phyloP scores from a whole-genome alignment of 257 asterid species.

The Echites panduratus region DNA sequence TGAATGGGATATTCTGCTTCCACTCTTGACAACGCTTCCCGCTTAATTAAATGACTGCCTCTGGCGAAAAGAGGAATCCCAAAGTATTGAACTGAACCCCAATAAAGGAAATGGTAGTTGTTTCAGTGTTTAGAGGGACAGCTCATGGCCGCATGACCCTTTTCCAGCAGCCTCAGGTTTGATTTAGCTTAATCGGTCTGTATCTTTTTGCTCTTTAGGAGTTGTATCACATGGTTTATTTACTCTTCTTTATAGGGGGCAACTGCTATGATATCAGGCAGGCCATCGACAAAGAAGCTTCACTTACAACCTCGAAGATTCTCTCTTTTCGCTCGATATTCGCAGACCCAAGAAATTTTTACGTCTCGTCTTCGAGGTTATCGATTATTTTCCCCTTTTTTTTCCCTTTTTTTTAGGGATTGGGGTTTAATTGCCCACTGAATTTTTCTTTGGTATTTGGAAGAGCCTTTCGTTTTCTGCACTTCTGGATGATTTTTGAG shows the following conservation, averaged over 20 bases:
- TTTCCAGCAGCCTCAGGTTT: constrained; percentile 49
- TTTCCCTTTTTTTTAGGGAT: not conserved
- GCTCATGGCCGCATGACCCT: constrained; percentile 41
- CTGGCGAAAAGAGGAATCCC: not conserved
- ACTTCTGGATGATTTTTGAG: not conserved
- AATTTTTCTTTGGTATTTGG: not conserved
- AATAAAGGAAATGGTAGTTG: constrained; percentile 36
- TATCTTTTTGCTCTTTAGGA: not conserved
- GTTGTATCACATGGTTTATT: not conserved
- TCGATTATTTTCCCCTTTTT: not conserved
- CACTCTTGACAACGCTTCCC: not conserved
- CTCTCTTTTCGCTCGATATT: constrained; percentile 49
- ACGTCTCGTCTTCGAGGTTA: constrained; percentile 83
- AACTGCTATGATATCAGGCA: constrained; percentile 23
- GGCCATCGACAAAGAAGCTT: constrained; percentile 30
- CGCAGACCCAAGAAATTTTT: constrained; percentile 73
- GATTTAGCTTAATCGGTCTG: not conserved
- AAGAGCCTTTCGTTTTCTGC: not conserved
- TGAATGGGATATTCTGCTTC: not conserved
- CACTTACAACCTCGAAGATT: constrained; percentile 24
- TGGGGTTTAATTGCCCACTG: not conserved
- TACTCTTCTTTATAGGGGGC: constrained; percentile 41
- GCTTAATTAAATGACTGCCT: not conserved
- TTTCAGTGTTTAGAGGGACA: constrained; percentile 53
- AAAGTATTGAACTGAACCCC: too few species aligned